Base-by-base conservation (phyloP, 768 basidiomycete species). In the Mycena leptocephala region DNA sequence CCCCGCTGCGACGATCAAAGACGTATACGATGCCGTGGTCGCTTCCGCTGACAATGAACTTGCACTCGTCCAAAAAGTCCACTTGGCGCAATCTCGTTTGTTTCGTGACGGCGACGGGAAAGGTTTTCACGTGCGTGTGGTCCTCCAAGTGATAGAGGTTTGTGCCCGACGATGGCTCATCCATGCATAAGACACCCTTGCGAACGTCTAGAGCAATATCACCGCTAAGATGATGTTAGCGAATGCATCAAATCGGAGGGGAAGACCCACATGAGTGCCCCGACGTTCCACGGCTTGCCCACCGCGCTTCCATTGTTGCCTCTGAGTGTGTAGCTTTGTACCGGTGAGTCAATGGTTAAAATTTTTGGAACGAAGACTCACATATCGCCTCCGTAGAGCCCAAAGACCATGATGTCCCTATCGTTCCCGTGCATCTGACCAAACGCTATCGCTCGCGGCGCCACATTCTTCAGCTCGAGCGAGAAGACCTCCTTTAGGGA, bases 391-490 rank as follows among this genome's bases (percentile, higher is more conserved):
- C 75, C 48, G 41, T 81, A 74, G 22, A 80, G 69, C 10, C 78
- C 72, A 59, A 81, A 81, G 22, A 75, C 70, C 61, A 79, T 58
- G 33, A 81, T 14, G 22, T 75, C 75, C 51, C 72, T 61, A 22
- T 72, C 58, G 51, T 80, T 72, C 2, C 66, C 74, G 8, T 48
- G 16, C 53, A 78, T 72, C 46, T 72, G 62, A 20, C 73, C 75
- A 37, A 81, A 81, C 14, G 67, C 76, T n/a, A 81, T 71, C 2
- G 79, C 78, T 72, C 73, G 72, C 24, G 79, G 80, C 14, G 72
- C 67, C 39, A 68, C 24, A 26, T 77, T 51, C 41, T 56, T 39
- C 33, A 80, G 68, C 64, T 51, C 70, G 43, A 78, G 48, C 41
- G 81, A 67, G 64, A 78, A 81, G 62, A 80, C 70, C 46, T 73